Base-by-base conservation (phyloP, 2,329 filamentous ascomycete genomes). In the Monilinia fructicola region DNA sequence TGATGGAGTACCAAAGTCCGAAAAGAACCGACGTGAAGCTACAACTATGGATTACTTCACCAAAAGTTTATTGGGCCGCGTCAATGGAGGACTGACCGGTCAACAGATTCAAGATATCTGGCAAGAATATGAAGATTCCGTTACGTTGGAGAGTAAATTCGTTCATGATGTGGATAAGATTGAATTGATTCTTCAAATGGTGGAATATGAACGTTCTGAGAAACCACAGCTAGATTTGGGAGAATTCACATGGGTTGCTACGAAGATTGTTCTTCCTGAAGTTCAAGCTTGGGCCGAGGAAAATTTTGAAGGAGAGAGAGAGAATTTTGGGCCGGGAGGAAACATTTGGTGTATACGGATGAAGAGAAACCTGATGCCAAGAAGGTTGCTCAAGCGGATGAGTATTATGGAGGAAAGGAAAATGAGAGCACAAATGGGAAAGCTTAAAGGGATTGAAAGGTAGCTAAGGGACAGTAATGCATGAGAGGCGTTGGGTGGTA, bases 141-240 rank as follows among this genome's bases (percentile, higher is more conserved):
- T 89, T 79, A 98, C 95, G 11, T 80, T 89, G 18, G 94, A 99
- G 77, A 91, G 90, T 72, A 83, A 88, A 69, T 98, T 94, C 70
- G 95, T 99, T 54, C 95, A 99, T 77, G 95, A 99, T 77, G 87
- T 99, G 67, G 95, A 99, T 80, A 98, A 98, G 87, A 88, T 99
- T 78, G 95, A 99, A 81, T 81, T 99, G 71, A 80, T 99, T 69
- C 81, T 96, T 75, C 95, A 99, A 81, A 97, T 97, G 91, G 82
- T 96, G 40, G 95, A 99, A 78, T 99, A 99, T 76, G 95, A 99
- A 84, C 89, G 90, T 73, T 80, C 83, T 16, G 82, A 86, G 60
- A 86, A 54, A 48, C 35, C 31, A 10, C 79, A 81, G 70, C 78
- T 92, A 50, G 92, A 98, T 77, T 80, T 99, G 61, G 87, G 90